These are phyloP conservation scores for Dryadomyces quercus-mongolicae DNA, from an alignment of 2,329 filamentous ascomycete genomes.

Conservation along the genomic window DNA sequence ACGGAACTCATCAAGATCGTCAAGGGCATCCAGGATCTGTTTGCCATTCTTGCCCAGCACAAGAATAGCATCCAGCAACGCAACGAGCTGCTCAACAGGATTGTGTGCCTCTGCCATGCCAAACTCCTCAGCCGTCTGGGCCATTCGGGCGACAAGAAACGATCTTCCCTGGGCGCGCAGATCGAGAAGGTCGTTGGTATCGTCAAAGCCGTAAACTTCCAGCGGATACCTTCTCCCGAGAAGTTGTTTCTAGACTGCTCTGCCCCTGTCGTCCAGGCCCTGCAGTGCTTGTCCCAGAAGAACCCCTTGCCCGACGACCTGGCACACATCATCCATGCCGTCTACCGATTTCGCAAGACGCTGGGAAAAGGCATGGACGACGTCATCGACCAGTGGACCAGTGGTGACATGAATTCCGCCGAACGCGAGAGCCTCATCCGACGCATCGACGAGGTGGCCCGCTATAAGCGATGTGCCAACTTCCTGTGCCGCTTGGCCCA, in stretches of 20 bases:
- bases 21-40: not conserved
- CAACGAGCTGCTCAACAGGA: not conserved
- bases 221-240: not conserved
- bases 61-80: not conserved
- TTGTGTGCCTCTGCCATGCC: not conserved
- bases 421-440: constrained; percentile 1
- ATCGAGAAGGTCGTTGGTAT: not conserved
- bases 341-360: not conserved
- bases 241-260: not conserved
- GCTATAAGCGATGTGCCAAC: constrained; percentile 23
- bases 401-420: not conserved
- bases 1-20: not conserved
- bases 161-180: not conserved
- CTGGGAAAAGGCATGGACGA: not conserved
- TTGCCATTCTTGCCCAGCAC: not conserved
- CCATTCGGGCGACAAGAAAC: not conserved
- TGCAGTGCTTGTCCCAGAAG: not conserved
- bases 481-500: constrained; percentile 21
- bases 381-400: not conserved
- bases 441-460: constrained; percentile 21
- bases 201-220: not conserved
- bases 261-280: not conserved
- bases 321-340: not conserved
- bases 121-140: not conserved
- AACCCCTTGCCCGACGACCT: not conserved